Evolutionary conservation across 2,329 filamentous ascomycete genomes (phyloP), one percentile per base, ranked within the genome.

Genomic region (Hortaea sp.): DNA sequence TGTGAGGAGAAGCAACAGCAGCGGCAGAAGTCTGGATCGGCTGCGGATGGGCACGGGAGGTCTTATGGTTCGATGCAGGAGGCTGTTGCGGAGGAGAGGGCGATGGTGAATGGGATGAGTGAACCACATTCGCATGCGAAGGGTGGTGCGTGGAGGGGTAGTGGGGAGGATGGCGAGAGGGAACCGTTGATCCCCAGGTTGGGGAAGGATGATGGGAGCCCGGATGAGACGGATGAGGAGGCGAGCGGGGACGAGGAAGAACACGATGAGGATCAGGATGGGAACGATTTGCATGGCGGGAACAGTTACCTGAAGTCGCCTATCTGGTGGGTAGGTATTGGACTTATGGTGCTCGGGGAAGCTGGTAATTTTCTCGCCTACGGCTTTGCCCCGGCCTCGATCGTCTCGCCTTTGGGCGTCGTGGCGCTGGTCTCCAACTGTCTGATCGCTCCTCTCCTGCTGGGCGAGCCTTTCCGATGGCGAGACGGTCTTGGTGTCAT

Each of bases 321-420:
- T 1, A 95, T 92, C 62, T 98, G 92, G 92, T 98, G 92, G 92
- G 69, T 82, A 30, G 92, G 92, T 13, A 90, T 97, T 54, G 77
- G 94, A 11, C 74, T 98, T 49, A 98, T 98, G 79, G 88, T 83
- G 0, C 70, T 95, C 27, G 92, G 92, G 47, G 92, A 98, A 69
- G 84, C 85, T 62, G 92, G 92, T 43, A 98, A 98, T 65, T 98
- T 98, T 62, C 71, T 98, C 52, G 92, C 92, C 0, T 98, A 98
- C 61, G 92, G 92, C 27, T 98, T 98, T 64, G 92, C 92, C 29
- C 92, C 92, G 3, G 92, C 92, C 6, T 97, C 92, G 10, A 95
- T 98, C 58, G 92, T 98, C 38, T 95, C 89, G 31, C 92, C 92
- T 0, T 74, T 98, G 5, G 92, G 92, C 7, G 92, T 98, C n/a